Percentiles rank a stretch among this genome's conserved stretches.
Conservation (phyloP, 805 yeast species). For the Torulaspora quercuum region DNA sequence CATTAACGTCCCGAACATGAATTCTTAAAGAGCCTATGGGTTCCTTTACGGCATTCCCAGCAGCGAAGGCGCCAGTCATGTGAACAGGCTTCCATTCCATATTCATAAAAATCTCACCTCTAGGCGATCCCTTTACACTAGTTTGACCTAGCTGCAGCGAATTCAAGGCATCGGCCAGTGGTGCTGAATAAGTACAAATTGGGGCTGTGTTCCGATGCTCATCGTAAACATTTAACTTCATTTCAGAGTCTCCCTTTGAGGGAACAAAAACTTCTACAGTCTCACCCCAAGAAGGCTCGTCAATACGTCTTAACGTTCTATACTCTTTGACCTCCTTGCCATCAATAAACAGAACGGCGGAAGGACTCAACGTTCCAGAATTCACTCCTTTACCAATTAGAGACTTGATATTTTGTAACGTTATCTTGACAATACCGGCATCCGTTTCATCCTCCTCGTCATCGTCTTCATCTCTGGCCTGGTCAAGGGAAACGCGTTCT, state of each 20-base stretch:
- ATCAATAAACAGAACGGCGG: constrained; percentile 62
- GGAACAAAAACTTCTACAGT: constrained; percentile 58
- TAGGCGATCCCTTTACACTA: constrained; percentile 49
- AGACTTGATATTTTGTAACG: constrained; percentile 56
- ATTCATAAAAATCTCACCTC: constrained; percentile 52
- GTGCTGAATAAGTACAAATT: constrained; percentile 49
- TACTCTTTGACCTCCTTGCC: constrained; percentile 52
- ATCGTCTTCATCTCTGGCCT: constrained; percentile 25
- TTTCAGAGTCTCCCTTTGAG: constrained; percentile 53
- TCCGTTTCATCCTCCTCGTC: constrained; percentile 44
- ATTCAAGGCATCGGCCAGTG: constrained; percentile 47
- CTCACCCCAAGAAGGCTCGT: constrained; percentile 72
- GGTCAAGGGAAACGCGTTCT: constrained; percentile 18
- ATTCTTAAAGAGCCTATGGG: constrained; percentile 68
- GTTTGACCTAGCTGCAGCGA: constrained; percentile 47
- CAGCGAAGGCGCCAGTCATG: constrained; percentile 47
- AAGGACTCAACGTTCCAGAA: constrained; percentile 50
- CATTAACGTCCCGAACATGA: constrained; percentile 51
- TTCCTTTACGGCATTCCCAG: constrained; percentile 39
- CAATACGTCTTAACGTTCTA: constrained; percentile 61
- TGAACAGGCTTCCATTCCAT: constrained; percentile 71
- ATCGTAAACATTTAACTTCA: constrained; percentile 60
- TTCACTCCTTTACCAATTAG: constrained; percentile 53
- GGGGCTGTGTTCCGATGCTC: constrained; percentile 46
- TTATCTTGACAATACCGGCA: constrained; percentile 67